Evolutionary conservation across 129 eudicot species (phyloP), one percentile per base, ranked within the genome.

Genomic region (Escallonia rubra): DNA sequence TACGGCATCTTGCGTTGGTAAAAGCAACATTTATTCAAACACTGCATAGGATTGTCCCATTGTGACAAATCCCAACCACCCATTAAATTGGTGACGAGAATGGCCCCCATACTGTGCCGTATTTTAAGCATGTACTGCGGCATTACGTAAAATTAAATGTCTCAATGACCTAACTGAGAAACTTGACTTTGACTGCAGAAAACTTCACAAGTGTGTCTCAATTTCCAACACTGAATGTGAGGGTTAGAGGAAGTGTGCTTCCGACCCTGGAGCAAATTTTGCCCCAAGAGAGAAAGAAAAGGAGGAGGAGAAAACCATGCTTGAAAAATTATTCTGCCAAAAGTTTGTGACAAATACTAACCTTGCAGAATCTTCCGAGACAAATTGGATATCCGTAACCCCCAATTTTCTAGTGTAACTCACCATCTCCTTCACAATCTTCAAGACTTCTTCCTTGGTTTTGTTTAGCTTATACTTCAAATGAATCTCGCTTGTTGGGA

Each of bases 341-440:
- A 7, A 11, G 4, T 0, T 52, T 3, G 12, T 7, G 4, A 52
- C 14, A 52, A 7, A 14, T 14, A 42, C 57, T 55, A 5, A 71
- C 75, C 75, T 71, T 49, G 59, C 48, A 61, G 75, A 55, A 41
- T 71, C 75, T 53, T 71, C 75, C 2, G 66, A 7, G 57, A 10
- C 38, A 50, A 71, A 56, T 15, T 48, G 41, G 41, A 71, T 49
- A 44, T 71, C 75, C 4, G 16, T 16, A 48, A 47, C 8, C 14
- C 75, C 75, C 44, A 71, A 51, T 41, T 61, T 61, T 3, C 68
- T 39, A 8, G 75, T 51, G 50, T 60, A 71, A 14, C 41, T 45
- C 60, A 71, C 65, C 68, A 61, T 52, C 16, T 50, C 38, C 61
- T 23, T 49, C 8, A 50, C 67, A 12, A 10, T 71, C 40, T 34